Percentiles rank a stretch among this genome's conserved stretches.
Evolutionary conservation across 768 basidiomycete genomes (phyloP).

Genomic region (Phanerochaete carnosa): DNA sequence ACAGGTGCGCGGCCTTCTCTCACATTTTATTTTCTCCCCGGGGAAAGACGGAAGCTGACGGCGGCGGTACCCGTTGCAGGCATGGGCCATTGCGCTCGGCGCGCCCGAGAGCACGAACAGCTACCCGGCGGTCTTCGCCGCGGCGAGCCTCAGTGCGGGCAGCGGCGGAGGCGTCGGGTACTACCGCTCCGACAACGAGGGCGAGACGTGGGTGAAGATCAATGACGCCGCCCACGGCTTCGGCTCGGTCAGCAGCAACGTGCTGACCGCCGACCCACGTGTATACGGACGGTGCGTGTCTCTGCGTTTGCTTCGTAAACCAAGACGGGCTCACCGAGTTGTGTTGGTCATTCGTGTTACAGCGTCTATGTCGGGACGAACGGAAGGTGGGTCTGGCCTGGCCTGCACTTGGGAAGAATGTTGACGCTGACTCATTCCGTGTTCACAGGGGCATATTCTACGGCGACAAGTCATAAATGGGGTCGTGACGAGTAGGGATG

Average conservation of each 20-base stretch:
- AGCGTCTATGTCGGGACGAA: constrained; percentile 63
- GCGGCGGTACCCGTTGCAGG: constrained; percentile 27
- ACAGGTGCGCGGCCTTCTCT: constrained; percentile 9
- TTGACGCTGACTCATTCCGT: not conserved
- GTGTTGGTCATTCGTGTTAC: not conserved
- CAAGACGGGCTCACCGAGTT: too few species aligned
- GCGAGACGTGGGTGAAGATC: constrained; percentile 56
- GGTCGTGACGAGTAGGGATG: not conserved
- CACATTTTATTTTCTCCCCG: not conserved
- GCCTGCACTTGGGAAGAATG: not conserved
- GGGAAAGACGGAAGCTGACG: not conserved
- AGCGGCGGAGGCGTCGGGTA: constrained; percentile 39
- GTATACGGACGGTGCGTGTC: constrained; percentile 48
- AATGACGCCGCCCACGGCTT: constrained; percentile 58
- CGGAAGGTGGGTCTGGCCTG: constrained; percentile 32
- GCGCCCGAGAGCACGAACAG: constrained; percentile 43
- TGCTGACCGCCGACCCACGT: constrained; percentile 49
- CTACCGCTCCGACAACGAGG: constrained; percentile 55
- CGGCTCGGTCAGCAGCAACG: constrained; percentile 44
- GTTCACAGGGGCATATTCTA: constrained; percentile 7
- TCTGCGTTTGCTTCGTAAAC: not conserved
- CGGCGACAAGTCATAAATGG: constrained; percentile 6
- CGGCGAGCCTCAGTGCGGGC: constrained; percentile 37
- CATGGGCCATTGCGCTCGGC: constrained; percentile 58
- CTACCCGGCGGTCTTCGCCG: constrained; percentile 54